These are phyloP conservation scores for Lodderomyces oxycetoniae DNA, from an alignment of 1,139 yeast genomes.

Conservation along the genomic window DNA sequence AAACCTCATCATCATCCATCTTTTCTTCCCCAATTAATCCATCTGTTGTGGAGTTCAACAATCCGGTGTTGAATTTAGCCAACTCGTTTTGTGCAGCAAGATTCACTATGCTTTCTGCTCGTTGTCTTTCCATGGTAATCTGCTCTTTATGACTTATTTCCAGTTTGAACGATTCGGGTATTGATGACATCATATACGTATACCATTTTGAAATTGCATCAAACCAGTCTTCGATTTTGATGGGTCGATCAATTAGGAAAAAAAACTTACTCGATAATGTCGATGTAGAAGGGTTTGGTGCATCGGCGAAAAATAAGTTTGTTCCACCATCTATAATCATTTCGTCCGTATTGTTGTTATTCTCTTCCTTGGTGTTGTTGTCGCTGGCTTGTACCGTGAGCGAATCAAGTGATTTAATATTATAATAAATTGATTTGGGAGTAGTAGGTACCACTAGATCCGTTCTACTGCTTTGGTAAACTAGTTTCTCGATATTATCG, in stretches of 20 bases:
- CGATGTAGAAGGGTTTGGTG: no score
- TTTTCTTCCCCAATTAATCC: conserved; percentile 4
- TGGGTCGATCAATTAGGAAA: conserved; percentile 19
- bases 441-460: conserved; percentile 14
- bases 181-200: conserved; percentile 22
- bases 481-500: conserved; percentile 37
- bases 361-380: background rate
- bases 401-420: conserved; percentile 23
- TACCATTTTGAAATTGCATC: conserved; percentile 26
- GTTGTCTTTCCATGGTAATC: conserved; percentile 28
- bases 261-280: conserved; percentile 14
- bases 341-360: conserved; percentile 13
- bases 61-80: conserved; percentile 13
- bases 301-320: background rate
- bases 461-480: conserved; percentile 15
- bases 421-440: conserved; percentile 22
- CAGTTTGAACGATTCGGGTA: conserved; percentile 21
- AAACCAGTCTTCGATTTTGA: conserved; percentile 17
- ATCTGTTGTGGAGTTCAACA: conserved; percentile 11
- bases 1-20: conserved; percentile 3
- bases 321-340: conserved; percentile 1
- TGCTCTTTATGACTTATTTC: conserved; percentile 40
- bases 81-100: conserved; percentile 8
- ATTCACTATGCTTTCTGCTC: background rate
- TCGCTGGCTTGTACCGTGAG: background rate